These are phyloP conservation scores for Pythium sp. DNA, from an alignment of 352 stramenopile genomes.

Conservation along the genomic window DNA sequence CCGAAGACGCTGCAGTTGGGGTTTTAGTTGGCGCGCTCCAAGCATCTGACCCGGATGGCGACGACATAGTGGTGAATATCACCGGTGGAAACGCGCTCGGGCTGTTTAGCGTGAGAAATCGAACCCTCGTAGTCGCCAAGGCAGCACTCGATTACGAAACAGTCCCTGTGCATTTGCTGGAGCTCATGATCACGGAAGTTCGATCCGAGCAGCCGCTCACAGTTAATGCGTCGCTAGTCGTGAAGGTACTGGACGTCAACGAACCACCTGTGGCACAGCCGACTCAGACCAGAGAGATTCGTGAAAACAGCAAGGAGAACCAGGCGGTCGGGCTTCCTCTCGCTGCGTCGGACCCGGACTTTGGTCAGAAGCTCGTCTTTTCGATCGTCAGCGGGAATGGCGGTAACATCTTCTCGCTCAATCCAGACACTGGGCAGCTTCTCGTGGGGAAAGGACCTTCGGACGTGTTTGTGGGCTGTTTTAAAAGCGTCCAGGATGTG, in stretches of 20 bases:
- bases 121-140: constrained; percentile 5
- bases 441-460: constrained; percentile 6
- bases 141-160: constrained; percentile 12
- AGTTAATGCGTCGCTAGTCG: background rate
- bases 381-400: constrained; percentile 10
- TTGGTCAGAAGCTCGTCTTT: constrained; percentile 9
- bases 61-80: constrained; percentile 3
- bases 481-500: constrained; percentile 3
- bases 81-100: constrained; percentile 6
- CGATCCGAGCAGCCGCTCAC: background rate
- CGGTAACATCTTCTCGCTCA: constrained; percentile 5
- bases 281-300: constrained; percentile 21
- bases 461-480: constrained; percentile 12
- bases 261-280: constrained; percentile 18
- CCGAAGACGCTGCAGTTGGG: constrained; percentile 18
- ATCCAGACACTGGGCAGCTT: constrained; percentile 8
- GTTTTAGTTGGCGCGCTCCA: background rate
- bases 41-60: constrained; percentile 6
- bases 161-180: background rate
- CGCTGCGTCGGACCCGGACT: constrained; percentile 1
- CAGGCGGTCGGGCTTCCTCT: constrained; percentile 16
- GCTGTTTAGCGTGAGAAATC: constrained; percentile 3
- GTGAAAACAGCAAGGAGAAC: constrained; percentile 23
- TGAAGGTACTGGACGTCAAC: constrained; percentile 26
- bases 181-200: constrained; percentile 9